Evolutionary conservation across 805 yeast genomes (phyloP), one percentile per base, ranked within the genome.

Genomic region (Cyberlindnera bimundalis): DNA sequence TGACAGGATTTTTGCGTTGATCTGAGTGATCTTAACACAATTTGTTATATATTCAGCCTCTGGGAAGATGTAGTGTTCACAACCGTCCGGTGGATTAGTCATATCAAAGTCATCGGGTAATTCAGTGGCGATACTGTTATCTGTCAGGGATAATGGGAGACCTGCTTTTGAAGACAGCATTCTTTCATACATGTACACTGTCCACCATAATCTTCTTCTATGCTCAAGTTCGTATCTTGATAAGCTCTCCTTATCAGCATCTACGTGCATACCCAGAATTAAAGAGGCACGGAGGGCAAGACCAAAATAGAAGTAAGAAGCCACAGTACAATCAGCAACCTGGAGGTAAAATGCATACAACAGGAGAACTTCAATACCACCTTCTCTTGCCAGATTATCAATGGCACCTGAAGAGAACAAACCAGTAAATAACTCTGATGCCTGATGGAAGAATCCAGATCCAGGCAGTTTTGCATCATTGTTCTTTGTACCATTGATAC

Each of bases 151-250:
- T 31, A 84, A 59, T 1, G 95, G 95, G 19, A 84, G 62, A 1
- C 95, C 95, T 0, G 90, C 90, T 54, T 84, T 84, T 11, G 90
- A 81, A 6, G 88, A 81, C 29, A 84, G 62, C 91, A 84, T 84
- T 60, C 91, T 65, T 63, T 89, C 97, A 51, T 86, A 76, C 61
- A 81, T 78, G 62, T 86, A 88, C 24, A 83, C 79, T 30, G 89
- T 81, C 96, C 96, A 89, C 68, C 91, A 89, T 26, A 87, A 62
- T 43, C 90, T 74, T 56, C 95, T 74, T 37, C 96, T 71, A 60
- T 85, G 89, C 50, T 90, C 96, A 50, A 84, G 79, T 67, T 83
- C 91, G 51, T 76, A 74, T 47, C 78, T 70, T 25, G 79, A 70
- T 15, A 84, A 67, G 26, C 71, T 77, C 47, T 79, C 87, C 51